Evolutionary conservation across 768 basidiomycete genomes (phyloP), one percentile per base, ranked within the genome.

Genomic region (Coprinopsis sp.): DNA sequence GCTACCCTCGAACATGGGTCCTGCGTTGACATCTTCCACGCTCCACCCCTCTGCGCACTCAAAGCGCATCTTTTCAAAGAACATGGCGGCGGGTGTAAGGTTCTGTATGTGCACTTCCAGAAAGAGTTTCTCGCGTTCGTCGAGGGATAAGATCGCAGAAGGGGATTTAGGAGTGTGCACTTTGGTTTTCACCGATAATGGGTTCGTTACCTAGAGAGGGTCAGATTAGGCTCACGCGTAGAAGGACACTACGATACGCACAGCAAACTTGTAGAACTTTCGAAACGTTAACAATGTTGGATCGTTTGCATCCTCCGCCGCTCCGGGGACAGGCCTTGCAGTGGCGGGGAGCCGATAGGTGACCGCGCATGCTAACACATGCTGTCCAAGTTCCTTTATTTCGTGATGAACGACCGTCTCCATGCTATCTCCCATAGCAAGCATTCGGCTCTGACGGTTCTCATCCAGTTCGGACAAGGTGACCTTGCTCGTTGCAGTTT

Each of bases 51-150:
- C 83, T 6, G 79, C 75, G 39, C 80, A 78, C 47, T 91, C 87
- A 46, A 97, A 80, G 8, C 71, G 65, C 75, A 96, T 86, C n/a
- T 76, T 78, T 53, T 91, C 84, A 50, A 91, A 88, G 70, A 76
- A 81, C 67, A 93, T 76, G 2, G 84, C 73, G 12, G 83, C 81
- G 44, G 80, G 77, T 0, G 87, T 90, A 47, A 87, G 69, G 56
- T 97, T 97, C 59, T 95, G 91, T 10, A 95, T 82, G 58, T 95
- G 90, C 3, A 95, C 81, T 62, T 97, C 94, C 18, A 97, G 80
- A 64, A 91, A 93, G 27, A 95, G 74, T 52, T 90, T 90, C 38
- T 87, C 81, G 45, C 90, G 78, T 54, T 90, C 84, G 2, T 63
- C 37, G 2, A 75, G 63, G 5, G 81, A 77, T 23, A 93, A 67